Evolutionary conservation across 208 protist genomes (phyloP).

Genomic region (Leishmania mexicana): DNA sequence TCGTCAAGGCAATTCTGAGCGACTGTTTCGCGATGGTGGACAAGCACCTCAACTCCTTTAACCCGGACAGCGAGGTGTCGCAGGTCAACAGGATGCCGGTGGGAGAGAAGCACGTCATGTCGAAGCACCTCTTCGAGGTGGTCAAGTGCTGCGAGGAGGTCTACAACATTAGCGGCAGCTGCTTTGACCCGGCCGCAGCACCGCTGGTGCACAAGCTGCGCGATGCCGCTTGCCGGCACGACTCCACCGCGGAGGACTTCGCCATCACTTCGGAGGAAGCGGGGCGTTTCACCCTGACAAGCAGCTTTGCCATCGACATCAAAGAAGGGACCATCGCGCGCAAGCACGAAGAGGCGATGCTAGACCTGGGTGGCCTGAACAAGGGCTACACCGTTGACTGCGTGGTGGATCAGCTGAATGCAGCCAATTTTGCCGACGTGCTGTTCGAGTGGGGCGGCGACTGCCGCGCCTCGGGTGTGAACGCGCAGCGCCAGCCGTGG

Average conservation of each 20-base stretch:
- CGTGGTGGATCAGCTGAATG: slow-evolving; percentile 54
- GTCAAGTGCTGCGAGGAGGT: slow-evolving; percentile 47
- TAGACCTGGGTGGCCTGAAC: slow-evolving; percentile 65
- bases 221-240: slow-evolving; percentile 21
- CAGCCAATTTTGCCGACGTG: slow-evolving; percentile 40
- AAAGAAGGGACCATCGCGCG: slow-evolving; percentile 42
- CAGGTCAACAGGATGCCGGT: slow-evolving; percentile 43
- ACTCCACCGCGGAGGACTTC: slow-evolving; percentile 18
- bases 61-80: slow-evolving; percentile 67
- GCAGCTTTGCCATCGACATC: slow-evolving; percentile 50
- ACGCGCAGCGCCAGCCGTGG: slow-evolving; percentile 39
- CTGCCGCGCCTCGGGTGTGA: slow-evolving; percentile 45
- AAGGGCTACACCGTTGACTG: slow-evolving; percentile 74
- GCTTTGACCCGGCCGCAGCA: slow-evolving; percentile 54
- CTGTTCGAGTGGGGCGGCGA: slow-evolving; percentile 79
- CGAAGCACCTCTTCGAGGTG: slow-evolving; percentile 43
- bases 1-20: slow-evolving; percentile 33
- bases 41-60: slow-evolving; percentile 63
- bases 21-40: slow-evolving; percentile 72
- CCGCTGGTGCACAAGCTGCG: slow-evolving; percentile 35
- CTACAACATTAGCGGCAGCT: slow-evolving; percentile 43
- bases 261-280: slow-evolving; percentile 32
- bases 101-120: slow-evolving; percentile 55
- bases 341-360: slow-evolving; percentile 46
- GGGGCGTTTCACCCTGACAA: slow-evolving; percentile 33